These are phyloP conservation scores for Holtermanniella nyarrowii DNA, from an alignment of 768 basidiomycete species.

Conservation along the genomic window DNA sequence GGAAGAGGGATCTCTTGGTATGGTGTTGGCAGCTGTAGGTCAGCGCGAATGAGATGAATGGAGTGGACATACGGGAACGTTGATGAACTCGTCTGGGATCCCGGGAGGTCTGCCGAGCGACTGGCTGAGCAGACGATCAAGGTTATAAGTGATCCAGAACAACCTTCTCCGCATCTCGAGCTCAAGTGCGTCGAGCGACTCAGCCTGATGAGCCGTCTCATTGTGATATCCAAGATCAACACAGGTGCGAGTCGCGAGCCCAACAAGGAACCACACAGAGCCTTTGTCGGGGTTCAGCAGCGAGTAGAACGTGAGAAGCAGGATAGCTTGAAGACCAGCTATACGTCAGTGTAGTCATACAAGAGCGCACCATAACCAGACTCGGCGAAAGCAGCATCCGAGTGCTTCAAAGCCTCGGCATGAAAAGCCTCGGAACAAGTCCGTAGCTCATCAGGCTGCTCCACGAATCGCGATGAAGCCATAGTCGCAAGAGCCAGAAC, in stretches of 20 bases:
- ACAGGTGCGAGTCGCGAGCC: constrained; percentile 38
- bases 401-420: constrained; percentile 41
- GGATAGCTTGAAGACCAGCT: constrained; percentile 41
- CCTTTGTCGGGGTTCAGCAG: constrained; percentile 42
- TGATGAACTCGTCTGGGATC: constrained; percentile 41
- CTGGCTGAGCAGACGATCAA: constrained; percentile 38
- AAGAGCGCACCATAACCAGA: constrained; percentile 30
- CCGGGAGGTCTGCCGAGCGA: constrained; percentile 39
- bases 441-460: constrained; percentile 40
- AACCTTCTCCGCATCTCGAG: constrained; percentile 38
- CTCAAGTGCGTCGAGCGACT: constrained; percentile 30
- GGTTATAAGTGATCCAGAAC: constrained; percentile 39
- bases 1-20: constrained; percentile 36
- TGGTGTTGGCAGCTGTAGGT: constrained; percentile 25
- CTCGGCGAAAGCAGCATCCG: constrained; percentile 40
- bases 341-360: not conserved
- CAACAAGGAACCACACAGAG: constrained; percentile 42
- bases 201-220: constrained; percentile 32
- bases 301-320: constrained; percentile 41
- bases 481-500: constrained; percentile 41
- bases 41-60: not conserved
- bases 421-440: constrained; percentile 42
- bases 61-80: constrained; percentile 29
- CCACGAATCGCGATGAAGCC: constrained; percentile 41
- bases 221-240: constrained; percentile 42